phyloP scores from a whole-genome alignment of 306 rosid genomes.

The Crotalaria pallida region DNA sequence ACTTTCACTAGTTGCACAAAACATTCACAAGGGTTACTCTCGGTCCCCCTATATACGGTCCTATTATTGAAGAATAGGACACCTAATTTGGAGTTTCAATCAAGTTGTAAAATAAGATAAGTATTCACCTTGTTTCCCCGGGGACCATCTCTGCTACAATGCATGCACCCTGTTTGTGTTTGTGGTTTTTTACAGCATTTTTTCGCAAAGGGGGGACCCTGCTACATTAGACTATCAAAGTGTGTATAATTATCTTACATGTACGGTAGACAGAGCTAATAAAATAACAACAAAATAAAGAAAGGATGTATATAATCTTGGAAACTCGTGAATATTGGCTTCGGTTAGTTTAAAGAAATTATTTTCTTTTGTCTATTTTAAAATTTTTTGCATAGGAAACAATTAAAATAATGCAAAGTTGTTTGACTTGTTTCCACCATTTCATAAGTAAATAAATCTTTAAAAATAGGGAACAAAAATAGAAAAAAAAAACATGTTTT shows the following conservation, averaged over 20 bases:
- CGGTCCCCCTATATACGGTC: slow-evolving; percentile 25
- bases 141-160: slow-evolving; percentile 38
- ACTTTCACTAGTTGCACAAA: slow-evolving; percentile 16
- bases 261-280: not conserved
- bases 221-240: not conserved
- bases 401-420: no score
- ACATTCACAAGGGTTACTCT: slow-evolving; percentile 22
- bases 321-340: slow-evolving; percentile 12
- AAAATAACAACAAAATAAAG: not conserved
- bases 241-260: not conserved
- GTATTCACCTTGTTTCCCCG: slow-evolving; percentile 7
- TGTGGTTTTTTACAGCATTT: not conserved
- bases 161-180: slow-evolving; percentile 1
- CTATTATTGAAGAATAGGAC: slow-evolving; percentile 31
- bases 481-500: no score
- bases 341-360: no score
- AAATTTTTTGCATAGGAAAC: no score
- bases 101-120: slow-evolving; percentile 23
- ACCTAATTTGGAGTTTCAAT: slow-evolving; percentile 23
- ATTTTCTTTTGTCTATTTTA: no score
- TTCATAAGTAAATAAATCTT: no score
- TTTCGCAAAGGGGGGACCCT: slow-evolving; percentile 26
- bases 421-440: no score
- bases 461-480: no score
- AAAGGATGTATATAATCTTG: slow-evolving; percentile 10